Percentiles rank a stretch among this genome's conserved stretches.
Evolutionary conservation across 2,329 filamentous ascomycete species (phyloP).

Genomic region (Rugonectria rugulosa): DNA sequence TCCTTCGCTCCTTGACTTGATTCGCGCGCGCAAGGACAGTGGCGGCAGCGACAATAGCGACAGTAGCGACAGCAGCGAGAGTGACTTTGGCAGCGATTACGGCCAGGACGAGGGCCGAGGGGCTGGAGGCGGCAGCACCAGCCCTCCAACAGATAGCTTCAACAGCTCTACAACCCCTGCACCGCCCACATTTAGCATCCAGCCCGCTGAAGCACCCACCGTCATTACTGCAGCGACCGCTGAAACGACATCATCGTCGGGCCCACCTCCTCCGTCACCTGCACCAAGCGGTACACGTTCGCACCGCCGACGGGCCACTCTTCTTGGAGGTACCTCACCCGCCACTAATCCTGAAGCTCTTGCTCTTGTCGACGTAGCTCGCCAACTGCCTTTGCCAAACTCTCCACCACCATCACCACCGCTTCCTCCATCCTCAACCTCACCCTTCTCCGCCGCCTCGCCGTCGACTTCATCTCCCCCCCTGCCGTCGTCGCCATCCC

Average conservation of each 20-base stretch:
- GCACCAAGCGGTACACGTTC: conserved; percentile 7
- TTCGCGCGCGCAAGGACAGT: conserved; percentile 47
- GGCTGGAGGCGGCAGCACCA: conserved; percentile 16
- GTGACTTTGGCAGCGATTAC: conserved; percentile 10
- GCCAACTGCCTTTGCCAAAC: conserved; percentile 50
- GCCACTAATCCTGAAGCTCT: conserved; percentile 37
- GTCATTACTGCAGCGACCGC: conserved; percentile 29
- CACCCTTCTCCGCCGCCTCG: conserved; percentile 41
- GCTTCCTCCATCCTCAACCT: conserved; percentile 44
- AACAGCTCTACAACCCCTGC: conserved; percentile 35
- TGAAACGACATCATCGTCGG: conserved; percentile 44
- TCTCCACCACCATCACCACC: conserved; percentile 50
- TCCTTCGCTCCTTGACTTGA: conserved; percentile 61
- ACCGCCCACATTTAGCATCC: conserved; percentile 12
- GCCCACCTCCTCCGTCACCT: conserved; percentile 34
- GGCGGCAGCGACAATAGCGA: conserved; percentile 31
- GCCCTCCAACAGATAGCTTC: conserved; percentile 29
- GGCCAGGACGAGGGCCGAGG: conserved; percentile 7
- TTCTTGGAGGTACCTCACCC: conserved; percentile 5
- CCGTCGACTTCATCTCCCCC: conserved; percentile 41
- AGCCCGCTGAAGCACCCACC: conserved; percentile 12
- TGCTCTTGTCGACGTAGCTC: conserved; percentile 45
- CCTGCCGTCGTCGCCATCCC: conserved; percentile 41
- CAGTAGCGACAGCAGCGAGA: conserved; percentile 5
- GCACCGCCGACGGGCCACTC: conserved; percentile 6